These are phyloP conservation scores for Globisporangium cylindrosporum DNA, from an alignment of 352 stramenopile species.

Conservation along the genomic window DNA sequence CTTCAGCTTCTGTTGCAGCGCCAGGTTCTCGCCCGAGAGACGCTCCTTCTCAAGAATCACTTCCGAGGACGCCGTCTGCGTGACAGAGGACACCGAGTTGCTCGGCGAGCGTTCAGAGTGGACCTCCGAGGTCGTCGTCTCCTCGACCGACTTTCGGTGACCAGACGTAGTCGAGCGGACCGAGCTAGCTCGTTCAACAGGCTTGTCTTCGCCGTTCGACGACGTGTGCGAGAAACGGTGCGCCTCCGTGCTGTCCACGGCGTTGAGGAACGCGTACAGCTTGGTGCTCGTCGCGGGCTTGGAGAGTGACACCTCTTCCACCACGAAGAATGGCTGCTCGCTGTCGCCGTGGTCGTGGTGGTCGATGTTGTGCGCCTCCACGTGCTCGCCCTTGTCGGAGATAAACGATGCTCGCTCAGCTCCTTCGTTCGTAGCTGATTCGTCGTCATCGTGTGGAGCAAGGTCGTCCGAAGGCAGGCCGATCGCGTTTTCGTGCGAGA, in stretches of 20 bases:
- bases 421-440: slow-evolving; percentile 7
- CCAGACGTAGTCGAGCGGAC: slow-evolving; percentile 2
- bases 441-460: background rate
- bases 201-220: slow-evolving; percentile 17
- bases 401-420: background rate
- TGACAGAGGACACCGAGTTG: slow-evolving; percentile 11
- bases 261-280: slow-evolving; percentile 51
- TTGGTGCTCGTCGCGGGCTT: slow-evolving; percentile 36
- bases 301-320: slow-evolving; percentile 29
- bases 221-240: slow-evolving; percentile 17
- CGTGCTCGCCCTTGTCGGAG: slow-evolving; percentile 5
- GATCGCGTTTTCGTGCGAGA: slow-evolving; percentile 13
- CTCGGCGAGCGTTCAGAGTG: slow-evolving; percentile 10
- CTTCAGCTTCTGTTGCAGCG: slow-evolving; percentile 34
- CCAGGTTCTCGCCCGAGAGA: slow-evolving; percentile 36
- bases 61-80: slow-evolving; percentile 20
- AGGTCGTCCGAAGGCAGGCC: background rate
- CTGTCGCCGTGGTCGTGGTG: slow-evolving; percentile 26
- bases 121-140: slow-evolving; percentile 10
- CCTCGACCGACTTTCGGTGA: slow-evolving; percentile 13
- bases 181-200: slow-evolving; percentile 10
- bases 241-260: slow-evolving; percentile 31
- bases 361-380: slow-evolving; percentile 19
- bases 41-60: slow-evolving; percentile 43
- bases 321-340: slow-evolving; percentile 36